A percentile compares a stretch with the other conserved stretches of the same genome.
phyloP scores from a whole-genome alignment of 306 rosid genomes.

The Corylus avellana region DNA sequence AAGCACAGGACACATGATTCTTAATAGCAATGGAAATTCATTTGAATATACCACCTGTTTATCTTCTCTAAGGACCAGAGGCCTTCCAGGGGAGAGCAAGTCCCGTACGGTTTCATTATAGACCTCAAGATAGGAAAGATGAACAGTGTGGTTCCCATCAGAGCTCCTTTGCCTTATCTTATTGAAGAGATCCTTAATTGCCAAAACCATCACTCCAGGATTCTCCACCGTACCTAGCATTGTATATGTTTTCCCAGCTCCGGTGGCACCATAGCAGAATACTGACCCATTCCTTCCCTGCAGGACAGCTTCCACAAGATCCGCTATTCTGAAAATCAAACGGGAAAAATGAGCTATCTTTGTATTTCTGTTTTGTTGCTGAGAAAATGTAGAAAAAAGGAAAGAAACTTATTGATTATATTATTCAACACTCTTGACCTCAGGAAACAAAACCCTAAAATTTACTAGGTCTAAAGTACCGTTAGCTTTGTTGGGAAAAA shows the following conservation, averaged over 20 bases:
- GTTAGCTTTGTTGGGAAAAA: background rate
- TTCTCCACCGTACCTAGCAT: slow-evolving; percentile 91
- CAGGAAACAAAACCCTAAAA: background rate
- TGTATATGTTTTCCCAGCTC: slow-evolving; percentile 97
- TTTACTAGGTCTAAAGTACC: background rate
- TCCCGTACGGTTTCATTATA: slow-evolving; percentile 93
- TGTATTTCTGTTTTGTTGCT: background rate
- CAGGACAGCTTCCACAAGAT: slow-evolving; percentile 89
- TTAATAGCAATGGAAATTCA: background rate
- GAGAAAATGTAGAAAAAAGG: slow-evolving; percentile 6
- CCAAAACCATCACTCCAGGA: slow-evolving; percentile 99
- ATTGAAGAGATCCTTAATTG: slow-evolving; percentile 84
- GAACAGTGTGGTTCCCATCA: slow-evolving; percentile 88
- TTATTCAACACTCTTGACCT: background rate
- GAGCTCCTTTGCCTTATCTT: slow-evolving; percentile 86
- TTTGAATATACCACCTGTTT: slow-evolving; percentile 55
- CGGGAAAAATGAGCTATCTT: no score
- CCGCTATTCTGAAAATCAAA: slow-evolving; percentile 56
- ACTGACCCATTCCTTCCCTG: slow-evolving; percentile 98
- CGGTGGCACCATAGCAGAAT: slow-evolving; percentile 95
- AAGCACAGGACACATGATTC: background rate
- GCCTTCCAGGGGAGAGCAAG: slow-evolving; percentile 93
- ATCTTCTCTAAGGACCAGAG: slow-evolving; percentile 92
- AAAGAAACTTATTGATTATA: background rate
- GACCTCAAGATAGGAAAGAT: slow-evolving; percentile 92